Percentiles rank a stretch among this genome's conserved stretches.
Evolutionary conservation across 2,329 filamentous ascomycete genomes (phyloP).

Genomic region (Fusarium camptoceras): DNA sequence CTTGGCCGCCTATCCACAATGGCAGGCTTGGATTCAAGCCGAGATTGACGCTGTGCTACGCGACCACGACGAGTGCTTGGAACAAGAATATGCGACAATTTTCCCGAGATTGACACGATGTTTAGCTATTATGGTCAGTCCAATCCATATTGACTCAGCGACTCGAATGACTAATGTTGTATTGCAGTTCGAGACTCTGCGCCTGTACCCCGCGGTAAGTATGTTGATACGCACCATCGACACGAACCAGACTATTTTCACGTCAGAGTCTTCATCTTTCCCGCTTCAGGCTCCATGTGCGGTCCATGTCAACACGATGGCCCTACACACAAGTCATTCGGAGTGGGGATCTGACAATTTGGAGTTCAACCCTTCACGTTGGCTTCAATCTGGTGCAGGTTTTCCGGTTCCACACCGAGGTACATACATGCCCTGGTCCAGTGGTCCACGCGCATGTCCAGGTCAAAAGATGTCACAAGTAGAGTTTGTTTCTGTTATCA

Average conservation of each 20-base stretch:
- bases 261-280: not conserved
- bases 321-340: not conserved
- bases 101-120: not conserved
- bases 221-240: not conserved
- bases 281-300: not conserved
- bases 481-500: not conserved
- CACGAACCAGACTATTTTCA: not conserved
- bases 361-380: not conserved
- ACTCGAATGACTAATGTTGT: not conserved
- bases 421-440: not conserved
- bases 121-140: not conserved
- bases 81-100: not conserved
- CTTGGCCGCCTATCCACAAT: not conserved
- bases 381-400: not conserved
- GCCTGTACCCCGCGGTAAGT: not conserved
- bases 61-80: not conserved
- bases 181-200: not conserved
- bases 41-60: not conserved
- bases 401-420: not conserved
- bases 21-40: not conserved
- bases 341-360: not conserved
- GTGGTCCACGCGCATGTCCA: not conserved
- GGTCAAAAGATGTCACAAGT: not conserved
- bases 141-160: not conserved
- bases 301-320: not conserved